Conservation (phyloP, 2,329 filamentous ascomycete species). For the Colletotrichum chrysophilum region DNA sequence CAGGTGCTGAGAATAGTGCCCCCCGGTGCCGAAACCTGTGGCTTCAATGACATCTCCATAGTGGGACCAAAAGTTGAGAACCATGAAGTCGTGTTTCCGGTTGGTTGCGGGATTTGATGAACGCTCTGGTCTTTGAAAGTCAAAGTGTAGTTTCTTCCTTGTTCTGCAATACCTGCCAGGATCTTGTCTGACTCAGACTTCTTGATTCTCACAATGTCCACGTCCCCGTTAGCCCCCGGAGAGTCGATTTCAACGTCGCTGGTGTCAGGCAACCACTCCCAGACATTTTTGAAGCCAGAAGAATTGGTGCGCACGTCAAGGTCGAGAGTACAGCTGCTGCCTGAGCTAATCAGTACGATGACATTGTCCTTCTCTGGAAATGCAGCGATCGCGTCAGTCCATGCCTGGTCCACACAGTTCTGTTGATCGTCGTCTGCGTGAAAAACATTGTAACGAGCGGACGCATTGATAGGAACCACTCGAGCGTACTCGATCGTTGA, state of each 20-base stretch:
- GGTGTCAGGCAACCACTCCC: slow-evolving; percentile 4
- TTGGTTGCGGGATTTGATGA: slow-evolving; percentile 8
- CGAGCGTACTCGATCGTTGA: slow-evolving; percentile 5
- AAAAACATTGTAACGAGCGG: neutral
- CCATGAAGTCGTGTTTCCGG: neutral
- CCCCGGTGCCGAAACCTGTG: slow-evolving; percentile 7
- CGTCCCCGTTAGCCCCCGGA: neutral
- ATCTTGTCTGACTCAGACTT: slow-evolving; percentile 8
- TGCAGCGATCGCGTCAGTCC: neutral
- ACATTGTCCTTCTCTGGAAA: neutral
- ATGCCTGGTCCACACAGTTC: slow-evolving; percentile 1
- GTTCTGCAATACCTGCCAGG: neutral
- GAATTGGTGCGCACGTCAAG: neutral
- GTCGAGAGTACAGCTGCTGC: neutral
- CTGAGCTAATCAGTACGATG: neutral
- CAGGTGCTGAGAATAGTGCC: slow-evolving; percentile 13
- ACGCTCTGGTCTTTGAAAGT: slow-evolving; percentile 2
- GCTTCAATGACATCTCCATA: slow-evolving; percentile 14
- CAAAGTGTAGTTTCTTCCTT: slow-evolving; percentile 8
- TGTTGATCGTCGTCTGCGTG: slow-evolving; percentile 4
- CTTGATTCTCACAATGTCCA: neutral
- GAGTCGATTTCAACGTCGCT: neutral
- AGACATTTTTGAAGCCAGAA: neutral
- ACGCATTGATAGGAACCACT: neutral
- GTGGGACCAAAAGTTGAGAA: slow-evolving; percentile 13